A percentile compares a stretch with the other conserved stretches of the same genome.
These are phyloP conservation scores for Aspergillus sp. DNA, from an alignment of 2,329 filamentous ascomycete genomes.

Conservation along the genomic window DNA sequence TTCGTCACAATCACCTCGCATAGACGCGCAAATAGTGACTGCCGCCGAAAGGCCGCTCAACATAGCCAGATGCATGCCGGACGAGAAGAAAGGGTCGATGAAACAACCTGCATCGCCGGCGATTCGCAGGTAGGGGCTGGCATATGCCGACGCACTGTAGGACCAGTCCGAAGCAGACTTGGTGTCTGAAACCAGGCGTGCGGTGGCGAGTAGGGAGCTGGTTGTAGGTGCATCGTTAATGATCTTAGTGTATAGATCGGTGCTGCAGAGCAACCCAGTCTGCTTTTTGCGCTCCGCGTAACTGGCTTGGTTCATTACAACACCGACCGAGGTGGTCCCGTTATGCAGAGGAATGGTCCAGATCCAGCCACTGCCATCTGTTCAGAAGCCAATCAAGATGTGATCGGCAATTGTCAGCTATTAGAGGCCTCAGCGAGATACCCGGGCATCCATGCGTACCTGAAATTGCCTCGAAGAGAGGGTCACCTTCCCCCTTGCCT, in stretches of 20 bases:
- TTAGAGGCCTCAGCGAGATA: background rate
- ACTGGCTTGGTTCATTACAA: constrained; percentile 7
- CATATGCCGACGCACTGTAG: constrained; percentile 47
- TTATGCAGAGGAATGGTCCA: constrained; percentile 55
- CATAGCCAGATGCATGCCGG: constrained; percentile 49
- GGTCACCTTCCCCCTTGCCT: constrained; percentile 4
- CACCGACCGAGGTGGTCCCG: constrained; percentile 27
- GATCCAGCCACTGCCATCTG: constrained; percentile 50
- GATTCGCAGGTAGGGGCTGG: constrained; percentile 41
- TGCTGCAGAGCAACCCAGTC: background rate
- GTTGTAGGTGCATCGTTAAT: constrained; percentile 15
- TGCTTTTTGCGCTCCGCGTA: constrained; percentile 10
- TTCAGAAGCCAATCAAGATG: background rate
- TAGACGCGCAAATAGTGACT: constrained; percentile 34
- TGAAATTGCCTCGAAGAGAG: constrained; percentile 14
- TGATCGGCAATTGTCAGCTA: background rate
- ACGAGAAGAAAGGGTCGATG: constrained; percentile 52
- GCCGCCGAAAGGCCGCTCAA: constrained; percentile 47
- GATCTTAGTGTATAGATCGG: constrained; percentile 15
- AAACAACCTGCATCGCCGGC: constrained; percentile 51
- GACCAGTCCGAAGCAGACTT: constrained; percentile 50
- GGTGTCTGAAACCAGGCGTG: constrained; percentile 34
- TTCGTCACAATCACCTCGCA: constrained; percentile 36
- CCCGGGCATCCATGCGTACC: background rate
- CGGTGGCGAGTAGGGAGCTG: constrained; percentile 31